Percentiles rank a stretch among this genome's conserved stretches.
Conservation (phyloP, 139 green algal genomes). For the Zygnema circumcarinatum region DNA sequence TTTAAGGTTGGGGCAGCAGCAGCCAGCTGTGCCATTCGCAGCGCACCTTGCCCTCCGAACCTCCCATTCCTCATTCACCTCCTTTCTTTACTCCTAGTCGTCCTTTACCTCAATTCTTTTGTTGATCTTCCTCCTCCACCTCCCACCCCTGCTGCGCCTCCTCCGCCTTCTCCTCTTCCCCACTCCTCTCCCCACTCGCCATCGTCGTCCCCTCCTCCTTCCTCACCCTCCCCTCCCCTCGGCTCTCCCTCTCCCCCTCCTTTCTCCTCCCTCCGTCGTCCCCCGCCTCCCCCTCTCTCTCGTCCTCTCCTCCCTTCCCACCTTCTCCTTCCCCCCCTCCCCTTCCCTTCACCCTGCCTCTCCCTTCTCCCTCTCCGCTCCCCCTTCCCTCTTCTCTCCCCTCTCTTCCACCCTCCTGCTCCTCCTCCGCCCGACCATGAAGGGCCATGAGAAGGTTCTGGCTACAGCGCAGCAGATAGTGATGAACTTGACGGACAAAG, state of each 20-base stretch:
- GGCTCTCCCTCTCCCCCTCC: not conserved
- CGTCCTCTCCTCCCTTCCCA: not conserved
- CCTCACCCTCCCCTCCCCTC: not conserved
- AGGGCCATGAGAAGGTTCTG: constrained; percentile 15
- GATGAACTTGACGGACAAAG: not conserved
- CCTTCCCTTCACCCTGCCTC: not conserved
- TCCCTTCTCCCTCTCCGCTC: not conserved
- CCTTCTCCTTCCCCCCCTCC: not conserved
- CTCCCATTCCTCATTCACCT: too few species aligned
- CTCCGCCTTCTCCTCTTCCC: not conserved
- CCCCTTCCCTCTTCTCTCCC: not conserved
- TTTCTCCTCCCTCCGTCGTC: not conserved
- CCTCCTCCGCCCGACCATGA: not conserved
- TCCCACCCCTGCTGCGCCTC: too few species aligned
- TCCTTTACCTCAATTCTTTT: too few species aligned
- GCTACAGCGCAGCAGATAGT: constrained; percentile 20
- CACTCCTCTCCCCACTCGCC: not conserved
- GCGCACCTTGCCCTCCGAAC: too few species aligned
- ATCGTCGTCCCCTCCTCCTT: not conserved
- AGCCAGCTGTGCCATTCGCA: too few species aligned
- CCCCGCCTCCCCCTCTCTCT: too few species aligned
- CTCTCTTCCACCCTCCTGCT: not conserved
- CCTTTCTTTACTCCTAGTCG: not conserved
- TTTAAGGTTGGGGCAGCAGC: too few species aligned
- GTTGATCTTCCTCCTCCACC: too few species aligned